A percentile compares a stretch with the other conserved stretches of the same genome.
phyloP scores from a whole-genome alignment of 139 green algal genomes.

The Chlamydomonas incerta region DNA sequence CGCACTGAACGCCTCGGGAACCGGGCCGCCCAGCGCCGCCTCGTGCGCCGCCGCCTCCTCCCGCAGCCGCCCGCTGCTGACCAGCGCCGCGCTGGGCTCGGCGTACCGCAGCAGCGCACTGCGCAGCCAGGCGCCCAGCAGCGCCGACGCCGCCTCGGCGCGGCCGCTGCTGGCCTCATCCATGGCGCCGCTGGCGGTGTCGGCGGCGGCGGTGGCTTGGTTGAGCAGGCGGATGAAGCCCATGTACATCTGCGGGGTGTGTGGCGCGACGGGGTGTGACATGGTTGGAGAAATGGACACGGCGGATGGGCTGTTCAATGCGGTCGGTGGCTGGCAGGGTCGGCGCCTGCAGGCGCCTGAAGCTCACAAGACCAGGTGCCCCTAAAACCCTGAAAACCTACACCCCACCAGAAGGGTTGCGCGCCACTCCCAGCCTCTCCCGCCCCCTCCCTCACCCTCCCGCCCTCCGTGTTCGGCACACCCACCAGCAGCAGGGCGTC shows the following conservation, averaged over 20 bases:
- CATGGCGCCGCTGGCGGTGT: not conserved
- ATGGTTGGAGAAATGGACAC: too few species aligned
- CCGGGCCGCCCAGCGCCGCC: constrained; percentile 12
- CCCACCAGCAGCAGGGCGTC: constrained; percentile 39
- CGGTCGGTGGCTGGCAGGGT: too few species aligned
- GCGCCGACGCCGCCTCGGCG: not conserved
- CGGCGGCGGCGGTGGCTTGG: constrained; percentile 14
- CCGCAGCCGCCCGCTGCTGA: constrained; percentile 28
- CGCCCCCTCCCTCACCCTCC: not conserved
- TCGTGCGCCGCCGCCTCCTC: constrained; percentile 12
- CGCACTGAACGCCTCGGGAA: not conserved
- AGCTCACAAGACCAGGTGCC: too few species aligned
- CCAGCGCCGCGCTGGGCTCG: constrained; percentile 6
- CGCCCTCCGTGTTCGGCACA: not conserved
- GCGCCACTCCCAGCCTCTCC: not conserved
- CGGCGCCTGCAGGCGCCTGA: not conserved
- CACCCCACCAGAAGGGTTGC: too few species aligned
- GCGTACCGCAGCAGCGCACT: constrained; percentile 12
- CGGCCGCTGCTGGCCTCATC: not conserved
- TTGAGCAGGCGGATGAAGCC: constrained; percentile 39
- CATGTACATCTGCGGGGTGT: constrained; percentile 15
- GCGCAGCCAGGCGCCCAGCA: constrained; percentile 29
- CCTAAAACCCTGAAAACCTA: too few species aligned
- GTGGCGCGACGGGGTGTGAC: too few species aligned
- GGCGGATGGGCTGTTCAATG: too few species aligned